phyloP scores from a whole-genome alignment of 495 filamentous ascomycete species.

The Podospora pseudopauciseta region DNA sequence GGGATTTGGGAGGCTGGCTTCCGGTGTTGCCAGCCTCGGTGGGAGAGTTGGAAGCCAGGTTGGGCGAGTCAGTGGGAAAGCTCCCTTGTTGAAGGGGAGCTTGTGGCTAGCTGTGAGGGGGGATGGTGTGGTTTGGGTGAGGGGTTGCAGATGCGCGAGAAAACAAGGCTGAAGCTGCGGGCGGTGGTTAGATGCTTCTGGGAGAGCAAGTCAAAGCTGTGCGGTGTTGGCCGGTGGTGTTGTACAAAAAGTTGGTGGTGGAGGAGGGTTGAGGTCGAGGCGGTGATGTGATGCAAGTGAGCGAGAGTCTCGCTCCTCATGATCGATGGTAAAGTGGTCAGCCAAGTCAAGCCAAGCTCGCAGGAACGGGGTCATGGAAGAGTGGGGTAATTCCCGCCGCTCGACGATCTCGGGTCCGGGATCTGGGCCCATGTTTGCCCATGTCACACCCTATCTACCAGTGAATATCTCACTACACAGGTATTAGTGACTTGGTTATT shows the following conservation, averaged over 20 bases:
- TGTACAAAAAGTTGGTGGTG: not conserved
- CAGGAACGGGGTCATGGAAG: not conserved
- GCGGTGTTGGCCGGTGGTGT: not conserved
- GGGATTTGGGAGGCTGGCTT: constrained; percentile 17
- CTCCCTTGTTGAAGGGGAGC: constrained; percentile 2
- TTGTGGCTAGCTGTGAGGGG: not conserved
- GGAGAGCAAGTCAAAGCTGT: not conserved
- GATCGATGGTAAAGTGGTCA: not conserved
- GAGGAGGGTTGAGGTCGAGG: not conserved
- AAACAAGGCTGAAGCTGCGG: not conserved
- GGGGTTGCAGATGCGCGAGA: not conserved
- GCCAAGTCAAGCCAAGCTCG: constrained; percentile 2
- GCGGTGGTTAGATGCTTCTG: not conserved
- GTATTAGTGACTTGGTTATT: not conserved
- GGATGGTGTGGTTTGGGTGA: not conserved
- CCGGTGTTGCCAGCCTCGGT: constrained; percentile 8
- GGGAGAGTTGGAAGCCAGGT: not conserved
- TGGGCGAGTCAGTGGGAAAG: not conserved
- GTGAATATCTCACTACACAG: not conserved
- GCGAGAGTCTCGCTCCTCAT: not conserved
- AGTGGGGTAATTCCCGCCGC: constrained; percentile 14
- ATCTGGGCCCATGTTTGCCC: not conserved
- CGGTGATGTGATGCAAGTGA: not conserved
- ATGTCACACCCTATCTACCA: not conserved
- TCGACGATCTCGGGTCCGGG: constrained; percentile 6